Percentiles rank a stretch among this genome's conserved stretches.
phyloP scores from a whole-genome alignment of 768 basidiomycete species.

The Leccinum broughii region DNA sequence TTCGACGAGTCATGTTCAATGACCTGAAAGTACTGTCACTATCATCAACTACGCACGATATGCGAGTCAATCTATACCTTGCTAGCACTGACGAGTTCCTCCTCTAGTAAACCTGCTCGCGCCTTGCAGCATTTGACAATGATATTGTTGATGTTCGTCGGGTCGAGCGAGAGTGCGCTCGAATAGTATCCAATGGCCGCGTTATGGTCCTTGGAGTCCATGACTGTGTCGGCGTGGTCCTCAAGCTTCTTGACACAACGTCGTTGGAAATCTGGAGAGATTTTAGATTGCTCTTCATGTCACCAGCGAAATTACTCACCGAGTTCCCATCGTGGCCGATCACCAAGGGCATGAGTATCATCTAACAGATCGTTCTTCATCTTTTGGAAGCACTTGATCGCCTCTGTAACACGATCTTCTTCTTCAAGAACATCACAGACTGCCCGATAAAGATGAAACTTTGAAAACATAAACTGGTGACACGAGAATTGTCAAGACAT shows the following conservation, averaged over 20 bases:
- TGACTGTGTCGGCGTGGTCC: too few relatives aligned
- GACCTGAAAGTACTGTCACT: background rate
- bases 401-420: background rate
- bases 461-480: background rate
- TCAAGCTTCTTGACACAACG: too few relatives aligned
- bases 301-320: background rate
- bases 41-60: background rate
- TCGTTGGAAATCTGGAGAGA: too few relatives aligned
- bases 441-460: background rate
- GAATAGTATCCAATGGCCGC: too few relatives aligned
- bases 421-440: background rate
- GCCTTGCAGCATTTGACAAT: background rate
- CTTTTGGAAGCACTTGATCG: background rate
- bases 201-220: too few relatives aligned
- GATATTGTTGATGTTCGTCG: too few relatives aligned
- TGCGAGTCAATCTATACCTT: background rate
- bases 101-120: background rate
- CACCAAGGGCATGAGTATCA: background rate
- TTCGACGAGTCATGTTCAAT: background rate
- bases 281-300: too few relatives aligned
- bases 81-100: background rate
- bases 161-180: too few relatives aligned
- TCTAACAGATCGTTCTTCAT: background rate
- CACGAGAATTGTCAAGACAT: background rate
- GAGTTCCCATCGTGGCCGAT: background rate